Evolutionary conservation across 257 asterid species (phyloP).

Genomic region (Plantago ovata): DNA sequence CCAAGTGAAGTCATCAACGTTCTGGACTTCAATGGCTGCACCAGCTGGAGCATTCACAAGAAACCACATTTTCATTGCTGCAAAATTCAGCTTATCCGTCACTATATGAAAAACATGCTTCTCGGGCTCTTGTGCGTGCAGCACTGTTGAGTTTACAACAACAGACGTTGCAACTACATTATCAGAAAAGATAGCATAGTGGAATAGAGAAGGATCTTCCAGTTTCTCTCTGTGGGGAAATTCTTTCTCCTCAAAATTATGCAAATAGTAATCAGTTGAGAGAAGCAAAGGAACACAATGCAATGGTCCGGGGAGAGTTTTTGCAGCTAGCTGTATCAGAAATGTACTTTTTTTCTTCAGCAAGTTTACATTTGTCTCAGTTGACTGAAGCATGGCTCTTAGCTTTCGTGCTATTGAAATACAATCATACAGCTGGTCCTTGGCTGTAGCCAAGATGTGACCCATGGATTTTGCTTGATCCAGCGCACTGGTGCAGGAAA

Average conservation of each 20-base stretch:
- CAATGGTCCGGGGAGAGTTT: constrained; percentile 89
- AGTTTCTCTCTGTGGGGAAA: constrained; percentile 64
- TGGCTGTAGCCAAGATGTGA: constrained; percentile 75
- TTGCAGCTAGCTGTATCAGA: constrained; percentile 89
- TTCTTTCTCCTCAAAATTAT: constrained; percentile 49
- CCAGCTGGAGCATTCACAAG: constrained; percentile 68
- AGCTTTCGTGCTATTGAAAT: constrained; percentile 68
- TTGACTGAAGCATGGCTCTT: constrained; percentile 88
- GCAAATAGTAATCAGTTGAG: constrained; percentile 63
- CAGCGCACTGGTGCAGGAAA: constrained; percentile 47
- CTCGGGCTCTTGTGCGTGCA: constrained; percentile 78
- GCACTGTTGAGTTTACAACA: constrained; percentile 80
- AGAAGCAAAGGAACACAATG: constrained; percentile 84
- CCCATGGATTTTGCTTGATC: constrained; percentile 94
- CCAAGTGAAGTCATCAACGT: constrained; percentile 87
- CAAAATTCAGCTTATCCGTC: constrained; percentile 86
- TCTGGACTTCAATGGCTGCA: constrained; percentile 76
- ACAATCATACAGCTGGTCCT: constrained; percentile 77
- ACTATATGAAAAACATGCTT: constrained; percentile 87
- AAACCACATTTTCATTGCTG: constrained; percentile 99
- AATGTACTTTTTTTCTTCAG: constrained; percentile 79
- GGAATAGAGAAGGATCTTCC: constrained; percentile 80
- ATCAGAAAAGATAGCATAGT: constrained; percentile 89
- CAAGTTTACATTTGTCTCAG: constrained; percentile 48
- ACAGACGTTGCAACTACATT: constrained; percentile 92